A percentile compares a stretch with the other conserved stretches of the same genome.
Evolutionary conservation across 83 land plant genomes (phyloP).

Genomic region (Picea abies): DNA sequence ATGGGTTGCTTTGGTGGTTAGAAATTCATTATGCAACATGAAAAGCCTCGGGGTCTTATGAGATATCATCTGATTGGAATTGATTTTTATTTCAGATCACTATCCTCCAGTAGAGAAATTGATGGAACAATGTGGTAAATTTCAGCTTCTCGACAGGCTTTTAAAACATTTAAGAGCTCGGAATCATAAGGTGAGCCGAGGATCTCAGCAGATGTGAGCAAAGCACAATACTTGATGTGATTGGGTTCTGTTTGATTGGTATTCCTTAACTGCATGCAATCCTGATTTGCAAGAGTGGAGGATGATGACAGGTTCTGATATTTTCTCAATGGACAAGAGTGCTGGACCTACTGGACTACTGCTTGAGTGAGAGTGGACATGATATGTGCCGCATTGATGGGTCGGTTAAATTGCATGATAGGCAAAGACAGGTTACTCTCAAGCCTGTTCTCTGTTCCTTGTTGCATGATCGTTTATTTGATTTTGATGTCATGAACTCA

Average conservation of each 20-base stretch:
- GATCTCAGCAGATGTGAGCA: neutral
- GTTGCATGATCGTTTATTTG: neutral
- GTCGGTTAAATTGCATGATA: slow-evolving; percentile 54
- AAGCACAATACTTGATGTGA: no score
- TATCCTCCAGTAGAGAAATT: slow-evolving; percentile 84
- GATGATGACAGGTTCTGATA: slow-evolving; percentile 65
- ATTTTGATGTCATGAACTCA: neutral
- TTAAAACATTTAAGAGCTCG: slow-evolving; percentile 45
- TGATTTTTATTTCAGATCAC: slow-evolving; percentile 30
- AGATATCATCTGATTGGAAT: neutral
- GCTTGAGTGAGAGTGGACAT: slow-evolving; percentile 70
- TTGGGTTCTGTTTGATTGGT: neutral
- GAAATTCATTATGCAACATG: neutral
- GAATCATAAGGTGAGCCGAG: slow-evolving; percentile 71
- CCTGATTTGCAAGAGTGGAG: neutral
- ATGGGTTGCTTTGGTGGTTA: neutral
- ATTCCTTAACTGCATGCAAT: neutral
- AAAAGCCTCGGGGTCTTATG: neutral
- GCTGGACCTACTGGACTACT: slow-evolving; percentile 86
- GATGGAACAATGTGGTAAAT: slow-evolving; percentile 88
- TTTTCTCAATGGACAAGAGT: slow-evolving; percentile 93
- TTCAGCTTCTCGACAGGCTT: slow-evolving; percentile 79
- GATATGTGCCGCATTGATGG: slow-evolving; percentile 93
- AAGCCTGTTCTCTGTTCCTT: neutral
- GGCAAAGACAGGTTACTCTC: slow-evolving; percentile 69